These are phyloP conservation scores for Micractinium conductrix DNA, from an alignment of 139 green algal species.

Conservation along the genomic window DNA sequence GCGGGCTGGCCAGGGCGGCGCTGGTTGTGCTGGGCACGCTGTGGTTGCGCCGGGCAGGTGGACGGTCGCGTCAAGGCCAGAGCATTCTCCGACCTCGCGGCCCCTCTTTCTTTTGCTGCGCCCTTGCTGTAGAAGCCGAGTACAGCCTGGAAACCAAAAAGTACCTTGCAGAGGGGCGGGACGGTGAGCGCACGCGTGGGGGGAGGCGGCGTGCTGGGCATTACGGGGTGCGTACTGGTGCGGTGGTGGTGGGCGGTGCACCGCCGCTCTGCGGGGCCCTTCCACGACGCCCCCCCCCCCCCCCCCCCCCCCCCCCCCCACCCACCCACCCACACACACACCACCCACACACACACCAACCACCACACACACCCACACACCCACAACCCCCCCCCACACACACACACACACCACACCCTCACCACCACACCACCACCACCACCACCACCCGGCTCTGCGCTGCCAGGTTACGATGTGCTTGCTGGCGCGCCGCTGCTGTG, in stretches of 20 bases:
- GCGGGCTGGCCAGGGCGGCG: background rate
- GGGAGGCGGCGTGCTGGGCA: background rate
- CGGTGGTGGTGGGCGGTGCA: background rate
- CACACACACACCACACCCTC: background rate
- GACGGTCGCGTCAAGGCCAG: too few species aligned
- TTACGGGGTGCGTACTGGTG: too few species aligned
- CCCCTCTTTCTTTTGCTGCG: background rate
- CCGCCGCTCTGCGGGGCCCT: background rate
- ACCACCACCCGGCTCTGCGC: background rate
- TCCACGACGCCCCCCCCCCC: too few species aligned
- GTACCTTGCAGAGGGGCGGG: slow-evolving; percentile 71
- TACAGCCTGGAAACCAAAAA: slow-evolving; percentile 60
- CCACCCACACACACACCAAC: too few species aligned
- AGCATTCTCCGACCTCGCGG: background rate
- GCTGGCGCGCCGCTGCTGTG: slow-evolving; percentile 3
- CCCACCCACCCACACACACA: background rate
- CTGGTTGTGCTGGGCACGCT: background rate
- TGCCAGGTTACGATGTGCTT: slow-evolving; percentile 12
- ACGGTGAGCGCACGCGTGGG: slow-evolving; percentile 55
- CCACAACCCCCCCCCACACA: background rate
- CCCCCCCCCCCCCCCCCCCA: too few species aligned
- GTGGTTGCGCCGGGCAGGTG: background rate
- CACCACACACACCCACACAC: too few species aligned
- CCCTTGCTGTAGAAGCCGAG: background rate
- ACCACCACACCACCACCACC: background rate